Conservation (phyloP, 495 filamentous ascomycete species). For the Tuber brumale region DNA sequence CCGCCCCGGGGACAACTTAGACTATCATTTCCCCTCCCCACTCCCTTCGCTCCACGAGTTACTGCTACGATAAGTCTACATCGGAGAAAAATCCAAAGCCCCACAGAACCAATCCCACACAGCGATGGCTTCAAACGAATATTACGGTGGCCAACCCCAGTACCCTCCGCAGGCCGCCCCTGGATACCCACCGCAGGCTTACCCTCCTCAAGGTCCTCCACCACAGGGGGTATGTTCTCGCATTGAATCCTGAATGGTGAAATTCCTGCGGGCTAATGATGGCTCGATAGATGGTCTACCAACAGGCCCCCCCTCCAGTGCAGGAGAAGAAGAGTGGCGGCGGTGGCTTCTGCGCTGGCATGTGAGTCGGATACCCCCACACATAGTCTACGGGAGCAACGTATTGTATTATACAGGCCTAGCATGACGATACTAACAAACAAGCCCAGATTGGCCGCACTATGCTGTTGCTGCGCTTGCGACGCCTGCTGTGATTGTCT, state of each 20-base stretch:
- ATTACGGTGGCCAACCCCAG: slow-evolving; percentile 27
- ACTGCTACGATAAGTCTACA: not conserved
- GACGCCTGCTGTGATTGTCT: slow-evolving; percentile 38
- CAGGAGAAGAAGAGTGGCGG: slow-evolving; percentile 15
- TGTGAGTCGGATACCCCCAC: slow-evolving; percentile 16
- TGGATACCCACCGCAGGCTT: slow-evolving; percentile 8
- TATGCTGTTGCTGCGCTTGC: slow-evolving; percentile 38
- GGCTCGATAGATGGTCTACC: slow-evolving; percentile 33
- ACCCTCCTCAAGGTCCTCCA: slow-evolving; percentile 20
- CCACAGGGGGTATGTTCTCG: slow-evolving; percentile 16
- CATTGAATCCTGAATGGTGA: not conserved
- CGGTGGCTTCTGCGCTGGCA: slow-evolving; percentile 27
- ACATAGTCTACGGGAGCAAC: not conserved
- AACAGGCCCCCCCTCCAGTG: slow-evolving; percentile 21
- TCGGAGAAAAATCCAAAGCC: not conserved
- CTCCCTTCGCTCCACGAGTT: not conserved
- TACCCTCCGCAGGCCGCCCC: slow-evolving; percentile 27
- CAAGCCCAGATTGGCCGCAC: slow-evolving; percentile 29
- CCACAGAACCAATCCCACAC: not conserved
- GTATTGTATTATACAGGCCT: not conserved
- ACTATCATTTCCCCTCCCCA: not conserved
- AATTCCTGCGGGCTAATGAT: not conserved
- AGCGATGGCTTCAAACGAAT: slow-evolving; percentile 26
- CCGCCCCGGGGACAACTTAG: not conserved
- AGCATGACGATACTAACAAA: slow-evolving; percentile 5